Evolutionary conservation across 331 rosid species (phyloP).

Genomic region (Telfairia occidentalis): DNA sequence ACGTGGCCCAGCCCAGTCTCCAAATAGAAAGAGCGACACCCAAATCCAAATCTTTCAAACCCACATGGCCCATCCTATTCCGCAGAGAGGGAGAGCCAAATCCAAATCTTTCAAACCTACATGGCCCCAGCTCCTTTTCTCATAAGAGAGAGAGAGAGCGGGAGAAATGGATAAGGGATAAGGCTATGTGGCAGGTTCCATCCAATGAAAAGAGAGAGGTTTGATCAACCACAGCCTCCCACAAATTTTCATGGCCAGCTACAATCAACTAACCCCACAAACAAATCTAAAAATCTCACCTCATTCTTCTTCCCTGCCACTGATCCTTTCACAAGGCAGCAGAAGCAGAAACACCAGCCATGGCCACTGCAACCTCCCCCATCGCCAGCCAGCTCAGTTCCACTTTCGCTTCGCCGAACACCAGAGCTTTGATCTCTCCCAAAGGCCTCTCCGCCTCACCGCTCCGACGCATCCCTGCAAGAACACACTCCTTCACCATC

Average conservation of each 20-base stretch:
- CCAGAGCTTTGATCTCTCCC: constrained; percentile 50
- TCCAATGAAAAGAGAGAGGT: constrained; percentile 14
- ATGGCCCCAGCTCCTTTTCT: too few species aligned
- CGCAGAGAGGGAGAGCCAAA: background rate
- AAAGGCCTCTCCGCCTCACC: constrained; percentile 66
- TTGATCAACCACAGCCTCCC: constrained; percentile 6
- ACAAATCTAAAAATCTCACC: constrained; percentile 6
- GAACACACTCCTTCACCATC: constrained; percentile 42
- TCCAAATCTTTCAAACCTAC: background rate
- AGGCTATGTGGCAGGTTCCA: constrained; percentile 3
- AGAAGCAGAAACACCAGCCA: constrained; percentile 10
- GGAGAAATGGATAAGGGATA: constrained; percentile 19
- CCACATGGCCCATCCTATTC: background rate
- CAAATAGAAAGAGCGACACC: background rate
- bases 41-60: background rate
- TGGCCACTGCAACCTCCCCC: constrained; percentile 70
- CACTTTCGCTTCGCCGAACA: constrained; percentile 41
- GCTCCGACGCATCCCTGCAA: constrained; percentile 28
- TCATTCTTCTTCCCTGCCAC: constrained; percentile 3
- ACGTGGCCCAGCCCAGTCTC: background rate
- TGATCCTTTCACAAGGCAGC: constrained; percentile 2
- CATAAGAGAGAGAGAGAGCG: background rate
- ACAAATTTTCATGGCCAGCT: constrained; percentile 1
- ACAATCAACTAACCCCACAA: background rate
- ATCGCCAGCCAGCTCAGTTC: constrained; percentile 86